Base-by-base conservation (phyloP, 495 filamentous ascomycete genomes). In the Parmelia sp. region DNA sequence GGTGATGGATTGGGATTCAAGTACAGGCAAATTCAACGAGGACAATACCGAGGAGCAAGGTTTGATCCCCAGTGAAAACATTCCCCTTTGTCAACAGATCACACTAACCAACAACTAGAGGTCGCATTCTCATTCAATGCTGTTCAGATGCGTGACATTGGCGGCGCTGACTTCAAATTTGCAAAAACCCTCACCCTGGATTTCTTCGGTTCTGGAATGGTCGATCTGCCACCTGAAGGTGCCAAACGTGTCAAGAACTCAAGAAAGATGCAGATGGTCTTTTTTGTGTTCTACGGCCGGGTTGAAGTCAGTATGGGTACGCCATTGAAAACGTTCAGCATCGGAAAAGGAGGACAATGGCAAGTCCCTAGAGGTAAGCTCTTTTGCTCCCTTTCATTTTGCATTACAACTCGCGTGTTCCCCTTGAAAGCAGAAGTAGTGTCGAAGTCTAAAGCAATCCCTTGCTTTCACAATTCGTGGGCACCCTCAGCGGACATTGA, bases 201-300 rank as follows among this genome's bases (percentile, higher is more conserved):
- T 2, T 96, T 94, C 77, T 89, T 96, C 68, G 92, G 91, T 44
- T 85, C 86, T 4, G 94, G 94, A 0, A 84, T 97, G 61, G 88
- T 98, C 37, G 92, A 97, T 57, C 76, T 98, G 23, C 90, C 91
- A 9, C 86, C 90, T 3, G 87, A 88, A 6, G 86, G 86, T 23
- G 80, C 86, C 57, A 98, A 98, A 81, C 82, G 87, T 66, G 82
- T 85, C 23, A 98, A 97, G 79, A 96, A 96, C 70, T 86, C 88
- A 7, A 83, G 93, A 60, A 90, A 88, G 74, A 96, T 96, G 88
- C 91, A 96, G 67, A 90, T 97, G 87, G 87, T 88, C 1, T 97
- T 98, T 71, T 97, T 94, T 73, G 88, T 98, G 37, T 84, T 88
- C 63, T 74, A 79, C 27, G 94, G 94, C 10, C 82, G 85, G 57